Conservation (phyloP, 768 basidiomycete species). For the Lactarius indigo region DNA sequence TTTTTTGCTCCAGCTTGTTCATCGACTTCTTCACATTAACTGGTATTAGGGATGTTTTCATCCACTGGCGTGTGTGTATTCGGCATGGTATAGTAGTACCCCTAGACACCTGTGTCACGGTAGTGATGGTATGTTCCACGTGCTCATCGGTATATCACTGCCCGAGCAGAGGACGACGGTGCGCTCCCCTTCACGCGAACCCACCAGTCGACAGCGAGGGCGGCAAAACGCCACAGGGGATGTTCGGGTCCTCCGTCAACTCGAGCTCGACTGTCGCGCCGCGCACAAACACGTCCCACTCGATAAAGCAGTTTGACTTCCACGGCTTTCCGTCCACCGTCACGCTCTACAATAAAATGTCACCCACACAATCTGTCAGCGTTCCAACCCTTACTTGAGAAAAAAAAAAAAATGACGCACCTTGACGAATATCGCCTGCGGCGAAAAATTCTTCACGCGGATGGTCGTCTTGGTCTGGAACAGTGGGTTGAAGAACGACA, state of each 20-base stretch:
- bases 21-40: not conserved
- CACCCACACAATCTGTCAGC: not conserved
- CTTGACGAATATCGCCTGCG: constrained; percentile 53
- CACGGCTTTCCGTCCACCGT: constrained; percentile 53
- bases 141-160: no score
- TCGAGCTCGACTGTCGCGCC: constrained; percentile 54
- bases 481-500: constrained; percentile 59
- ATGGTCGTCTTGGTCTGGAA: constrained; percentile 58
- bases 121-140: not conserved
- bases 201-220: constrained; percentile 67
- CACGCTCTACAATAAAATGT: constrained; percentile 47
- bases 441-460: constrained; percentile 44
- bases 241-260: constrained; percentile 49
- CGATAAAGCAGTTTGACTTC: constrained; percentile 61
- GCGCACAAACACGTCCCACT: constrained; percentile 58
- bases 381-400: no score
- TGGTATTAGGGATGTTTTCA: not conserved
- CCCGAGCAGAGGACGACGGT: no score
- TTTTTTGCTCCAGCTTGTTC: not conserved
- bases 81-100: not conserved
- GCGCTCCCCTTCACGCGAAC: constrained; percentile 27
- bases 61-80: no score
- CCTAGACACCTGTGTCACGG: not conserved
- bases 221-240: constrained; percentile 56
- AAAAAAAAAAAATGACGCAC: no score